phyloP scores from a whole-genome alignment of 257 asterid genomes.

The Coffea eugenioides region DNA sequence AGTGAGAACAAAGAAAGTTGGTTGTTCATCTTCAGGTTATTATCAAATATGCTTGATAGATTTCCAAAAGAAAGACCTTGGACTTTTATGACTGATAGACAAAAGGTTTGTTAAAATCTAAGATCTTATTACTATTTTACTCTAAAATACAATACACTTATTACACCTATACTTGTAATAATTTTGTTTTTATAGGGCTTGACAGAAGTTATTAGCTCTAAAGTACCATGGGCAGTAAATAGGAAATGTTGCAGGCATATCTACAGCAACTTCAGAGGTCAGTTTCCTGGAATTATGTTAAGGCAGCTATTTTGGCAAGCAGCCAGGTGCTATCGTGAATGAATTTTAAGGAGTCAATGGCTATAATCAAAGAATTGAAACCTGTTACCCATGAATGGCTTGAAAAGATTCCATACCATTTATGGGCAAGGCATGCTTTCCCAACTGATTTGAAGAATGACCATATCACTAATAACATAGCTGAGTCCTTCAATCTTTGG shows the following conservation, averaged over 20 bases:
- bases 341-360: neutral
- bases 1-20: too few species aligned
- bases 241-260: slow-evolving; percentile 1
- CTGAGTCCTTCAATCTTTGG: neutral
- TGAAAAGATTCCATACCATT: neutral
- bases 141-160: neutral
- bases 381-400: neutral
- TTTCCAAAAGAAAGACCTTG: too few species aligned
- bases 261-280: too few species aligned
- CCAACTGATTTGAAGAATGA: neutral
- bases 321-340: neutral
- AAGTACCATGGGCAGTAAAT: neutral
- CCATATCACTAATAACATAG: too few species aligned
- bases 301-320: neutral
- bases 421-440: neutral
- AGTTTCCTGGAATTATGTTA: neutral
- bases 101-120: too few species aligned
- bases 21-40: too few species aligned
- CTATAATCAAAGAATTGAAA: neutral
- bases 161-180: too few species aligned
- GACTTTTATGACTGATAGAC: too few species aligned
- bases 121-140: too few species aligned
- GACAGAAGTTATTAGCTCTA: neutral
- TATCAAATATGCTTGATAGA: too few species aligned
- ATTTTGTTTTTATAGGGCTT: neutral